These are phyloP conservation scores for Brassica incana DNA, from an alignment of 345 rosid genomes.

Conservation along the genomic window DNA sequence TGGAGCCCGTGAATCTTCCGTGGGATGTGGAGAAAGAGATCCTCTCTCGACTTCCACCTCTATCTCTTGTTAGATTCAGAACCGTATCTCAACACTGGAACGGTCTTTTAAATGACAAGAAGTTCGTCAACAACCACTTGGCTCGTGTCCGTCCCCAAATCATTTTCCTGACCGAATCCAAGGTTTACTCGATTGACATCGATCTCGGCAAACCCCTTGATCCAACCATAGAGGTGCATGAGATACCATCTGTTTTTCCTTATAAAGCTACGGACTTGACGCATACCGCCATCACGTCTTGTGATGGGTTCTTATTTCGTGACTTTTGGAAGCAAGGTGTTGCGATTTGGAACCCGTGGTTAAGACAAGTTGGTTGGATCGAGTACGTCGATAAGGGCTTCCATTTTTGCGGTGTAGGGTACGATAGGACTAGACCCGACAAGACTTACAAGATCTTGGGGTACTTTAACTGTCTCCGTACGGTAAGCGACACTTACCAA, in stretches of 20 bases:
- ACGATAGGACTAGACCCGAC: not conserved
- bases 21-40: slow-evolving; percentile 3
- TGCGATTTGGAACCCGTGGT: slow-evolving; percentile 7
- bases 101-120: not conserved
- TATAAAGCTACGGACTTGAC: not conserved
- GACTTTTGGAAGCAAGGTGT: not conserved
- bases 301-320: not conserved
- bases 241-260: not conserved
- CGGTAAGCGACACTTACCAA: not conserved
- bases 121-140: not conserved
- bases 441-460: slow-evolving; percentile 26
- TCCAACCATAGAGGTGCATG: not conserved
- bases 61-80: not conserved
- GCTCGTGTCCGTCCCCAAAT: not conserved
- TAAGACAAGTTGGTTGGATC: slow-evolving; percentile 2
- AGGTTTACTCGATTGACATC: not conserved
- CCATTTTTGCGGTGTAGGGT: not conserved
- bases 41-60: slow-evolving; percentile 6
- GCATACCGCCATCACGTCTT: not conserved
- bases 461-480: not conserved
- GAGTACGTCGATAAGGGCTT: not conserved
- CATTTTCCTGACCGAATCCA: not conserved
- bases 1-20: not conserved
- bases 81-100: slow-evolving; percentile 6
- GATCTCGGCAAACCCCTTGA: not conserved